Evolutionary conservation across 371 early-diverging fungal species (phyloP), one percentile per base, ranked within the genome.

Genomic region (Mortierella sp.): DNA sequence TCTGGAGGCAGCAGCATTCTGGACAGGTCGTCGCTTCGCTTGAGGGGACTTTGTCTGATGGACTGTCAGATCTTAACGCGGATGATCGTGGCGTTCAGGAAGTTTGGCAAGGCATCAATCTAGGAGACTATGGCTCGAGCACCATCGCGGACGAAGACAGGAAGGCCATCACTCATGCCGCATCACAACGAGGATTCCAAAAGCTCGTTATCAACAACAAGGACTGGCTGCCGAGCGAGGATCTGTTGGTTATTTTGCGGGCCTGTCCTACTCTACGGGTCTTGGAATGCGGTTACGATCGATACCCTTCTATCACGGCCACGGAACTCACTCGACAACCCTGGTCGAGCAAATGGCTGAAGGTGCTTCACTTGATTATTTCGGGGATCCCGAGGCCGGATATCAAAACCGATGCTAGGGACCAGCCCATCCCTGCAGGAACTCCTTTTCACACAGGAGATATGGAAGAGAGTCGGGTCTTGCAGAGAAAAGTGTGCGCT

Each of bases 261-360:
- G 0, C 18, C 35, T 63, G 65, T 21, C 65, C 65, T 7, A 63
- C 65, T 16, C 7, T 63, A 1, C 65, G 65, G 21, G 65, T 35
- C 21, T 1, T 18, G 14, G 38, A 63, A 18, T 63, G 65, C 21
- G 65, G 65, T 6, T 18, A 63, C 21, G 21, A 63, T 32, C 32
- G 32, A 5, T 35, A 63, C 32, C 65, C 38, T 14, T 21, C 38
- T 35, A 8, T 63, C 12, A 16, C 65, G 7, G 38, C 65, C 1
- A 1, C 14, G 5, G 65, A 63, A 6, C 18, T 63, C 18, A 63
- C 32, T 35, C 65, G 14, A 5, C 35, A 35, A 32, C 65, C 65
- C 14, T 63, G 65, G 65, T 38, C 65, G 18, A 38, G 65, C 65
- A 63, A 35, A 29, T 63, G 65, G 65, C 65, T 63, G 21, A 63